Evolutionary conservation across 345 rosid genomes (phyloP), one percentile per base, ranked within the genome.

Genomic region (Pugionium cornutum): DNA sequence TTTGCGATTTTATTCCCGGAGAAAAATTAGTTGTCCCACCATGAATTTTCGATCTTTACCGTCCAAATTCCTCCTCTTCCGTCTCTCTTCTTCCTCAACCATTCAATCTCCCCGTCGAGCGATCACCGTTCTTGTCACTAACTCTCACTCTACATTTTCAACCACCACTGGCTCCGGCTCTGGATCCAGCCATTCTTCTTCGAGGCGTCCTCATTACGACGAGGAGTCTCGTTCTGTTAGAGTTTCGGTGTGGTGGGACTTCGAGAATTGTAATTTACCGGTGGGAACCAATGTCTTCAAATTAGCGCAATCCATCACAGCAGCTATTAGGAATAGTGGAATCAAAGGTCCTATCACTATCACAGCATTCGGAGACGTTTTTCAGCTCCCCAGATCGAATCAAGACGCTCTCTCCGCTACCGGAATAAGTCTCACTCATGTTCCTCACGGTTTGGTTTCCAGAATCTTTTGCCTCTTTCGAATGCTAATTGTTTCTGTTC

Each of bases 241-340:
- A 79, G 89, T 95, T 27, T 78, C 89, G 1, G 99, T 95, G 10
- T 95, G 99, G 99, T 95, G 97, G 99, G 95, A 91, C 76, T 87
- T 95, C 68, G 84, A 84, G 83, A 89, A 82, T 53, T 95, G 97
- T 73, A 11, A 53, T 67, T 6, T 82, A 28, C 92, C 96, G 4
- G 74, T 47, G 0, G 91, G 91, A 3, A 81, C 68, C 28, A 91
- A 95, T 64, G 89, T 76, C 2, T 82, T 66, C 72, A 86, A 66
- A 66, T 78, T 91, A 47, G 74, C 92, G 1, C 83, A 75, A 4
- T 4, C 44, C 57, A 87, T 95, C 72, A 79, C 91, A 0, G 69
- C 79, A 0, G 97, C 97, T 4, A 53, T 89, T 10, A 80, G 97
- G 69, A 75, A 74, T 44, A 81, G 74, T 46, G 97, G 95, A 53